Evolutionary conservation across 2,329 filamentous ascomycete species (phyloP).

Genomic region (Sporothrix variecibatus): DNA sequence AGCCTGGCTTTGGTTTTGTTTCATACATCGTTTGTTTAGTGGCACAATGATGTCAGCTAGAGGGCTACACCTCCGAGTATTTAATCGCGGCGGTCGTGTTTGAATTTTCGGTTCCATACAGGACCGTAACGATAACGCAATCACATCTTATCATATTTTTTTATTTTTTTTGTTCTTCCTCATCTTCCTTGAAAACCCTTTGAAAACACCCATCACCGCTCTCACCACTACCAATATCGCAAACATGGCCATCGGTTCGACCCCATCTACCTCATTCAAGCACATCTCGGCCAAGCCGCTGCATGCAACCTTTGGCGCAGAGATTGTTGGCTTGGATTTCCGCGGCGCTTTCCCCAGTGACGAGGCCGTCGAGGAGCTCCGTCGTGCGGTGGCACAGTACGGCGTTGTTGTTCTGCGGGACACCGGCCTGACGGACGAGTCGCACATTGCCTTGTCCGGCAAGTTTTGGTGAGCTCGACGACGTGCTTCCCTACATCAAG

Average conservation of each 20-base stretch:
- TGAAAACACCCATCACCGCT: too few species aligned
- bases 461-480: neutral
- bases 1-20: neutral
- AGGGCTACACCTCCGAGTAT: neutral
- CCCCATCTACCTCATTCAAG: neutral
- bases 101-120: neutral
- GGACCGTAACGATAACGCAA: neutral
- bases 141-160: neutral
- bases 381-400: neutral
- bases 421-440: neutral
- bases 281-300: conserved; percentile 9
- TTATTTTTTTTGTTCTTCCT: neutral
- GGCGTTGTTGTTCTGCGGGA: neutral
- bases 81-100: neutral
- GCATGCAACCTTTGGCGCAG: neutral
- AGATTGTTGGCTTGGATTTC: neutral
- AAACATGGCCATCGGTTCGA: neutral
- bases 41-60: neutral
- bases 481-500: neutral
- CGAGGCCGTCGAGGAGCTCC: neutral
- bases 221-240: neutral
- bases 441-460: neutral
- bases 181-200: neutral
- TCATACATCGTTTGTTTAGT: neutral
- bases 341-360: neutral